phyloP scores from a whole-genome alignment of 305 asterid species.

The Solanum hybrid region DNA sequence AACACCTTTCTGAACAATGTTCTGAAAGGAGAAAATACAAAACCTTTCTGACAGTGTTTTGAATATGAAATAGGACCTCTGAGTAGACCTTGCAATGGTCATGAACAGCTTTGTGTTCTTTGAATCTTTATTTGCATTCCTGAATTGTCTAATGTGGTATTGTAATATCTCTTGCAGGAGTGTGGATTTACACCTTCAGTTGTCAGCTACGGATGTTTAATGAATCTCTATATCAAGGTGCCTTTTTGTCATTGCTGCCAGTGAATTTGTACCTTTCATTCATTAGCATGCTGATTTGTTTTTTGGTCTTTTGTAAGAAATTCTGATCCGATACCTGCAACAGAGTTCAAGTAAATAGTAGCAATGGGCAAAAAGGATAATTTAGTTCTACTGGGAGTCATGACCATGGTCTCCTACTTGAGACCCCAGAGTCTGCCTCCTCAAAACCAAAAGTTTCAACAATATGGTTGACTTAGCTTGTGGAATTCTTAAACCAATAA shows the following conservation, averaged over 20 bases:
- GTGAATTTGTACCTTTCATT: neutral
- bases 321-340: neutral
- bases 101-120: neutral
- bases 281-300: neutral
- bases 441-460: neutral
- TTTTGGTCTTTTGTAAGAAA: neutral
- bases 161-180: conserved; percentile 41
- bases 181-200: conserved; percentile 83
- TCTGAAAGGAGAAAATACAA: neutral
- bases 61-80: neutral
- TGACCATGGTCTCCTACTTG: neutral
- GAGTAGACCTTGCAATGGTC: neutral
- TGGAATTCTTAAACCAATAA: neutral
- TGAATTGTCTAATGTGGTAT: neutral
- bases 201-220: conserved; percentile 84
- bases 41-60: neutral
- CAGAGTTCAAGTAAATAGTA: neutral
- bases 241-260: conserved; percentile 5
- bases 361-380: neutral
- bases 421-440: neutral
- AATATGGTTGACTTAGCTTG: neutral
- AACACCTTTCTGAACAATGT: neutral
- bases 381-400: neutral
- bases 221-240: conserved; percentile 89
- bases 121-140: neutral